Conservation (phyloP, 176 grass and related monocot genomes). For the Rhynchospora pubera region DNA sequence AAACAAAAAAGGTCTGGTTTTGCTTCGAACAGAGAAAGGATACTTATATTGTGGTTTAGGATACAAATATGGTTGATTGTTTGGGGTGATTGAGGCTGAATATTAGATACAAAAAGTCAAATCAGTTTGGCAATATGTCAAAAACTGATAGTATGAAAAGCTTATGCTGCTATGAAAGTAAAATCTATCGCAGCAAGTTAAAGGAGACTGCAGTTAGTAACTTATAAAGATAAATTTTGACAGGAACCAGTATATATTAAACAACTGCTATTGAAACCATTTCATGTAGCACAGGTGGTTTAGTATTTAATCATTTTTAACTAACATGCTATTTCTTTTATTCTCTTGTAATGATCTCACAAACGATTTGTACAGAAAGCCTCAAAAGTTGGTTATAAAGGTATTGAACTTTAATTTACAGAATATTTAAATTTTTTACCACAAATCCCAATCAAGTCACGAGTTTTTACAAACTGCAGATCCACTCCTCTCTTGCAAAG, state of each 20-base stretch:
- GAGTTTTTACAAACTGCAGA: too few species aligned
- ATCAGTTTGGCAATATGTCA: not conserved
- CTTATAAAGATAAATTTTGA: not conserved
- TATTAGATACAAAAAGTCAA: not conserved
- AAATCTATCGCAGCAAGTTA: too few species aligned
- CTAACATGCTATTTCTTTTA: not conserved
- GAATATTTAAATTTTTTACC: too few species aligned
- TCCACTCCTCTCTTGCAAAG: too few species aligned
- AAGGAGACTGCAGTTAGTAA: not conserved
- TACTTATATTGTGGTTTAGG: too few species aligned
- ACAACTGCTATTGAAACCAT: not conserved
- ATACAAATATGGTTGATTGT: not conserved
- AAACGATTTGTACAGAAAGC: conserved; percentile 40
- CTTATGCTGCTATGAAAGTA: too few species aligned
- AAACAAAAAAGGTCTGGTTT: too few species aligned
- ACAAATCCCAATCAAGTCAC: too few species aligned
- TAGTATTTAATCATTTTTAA: not conserved
- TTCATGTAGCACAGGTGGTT: too few species aligned
- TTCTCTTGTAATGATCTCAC: conserved; percentile 37
- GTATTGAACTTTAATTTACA: conserved; percentile 18
- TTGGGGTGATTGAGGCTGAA: not conserved
- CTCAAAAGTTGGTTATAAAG: conserved; percentile 28
- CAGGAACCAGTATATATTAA: not conserved
- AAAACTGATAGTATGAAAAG: not conserved
- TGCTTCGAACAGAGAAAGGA: too few species aligned